Percentiles rank a stretch among this genome's conserved stretches.
Evolutionary conservation across 148 eudicot genomes (phyloP).

Genomic region (Rhododendron williamsianum): DNA sequence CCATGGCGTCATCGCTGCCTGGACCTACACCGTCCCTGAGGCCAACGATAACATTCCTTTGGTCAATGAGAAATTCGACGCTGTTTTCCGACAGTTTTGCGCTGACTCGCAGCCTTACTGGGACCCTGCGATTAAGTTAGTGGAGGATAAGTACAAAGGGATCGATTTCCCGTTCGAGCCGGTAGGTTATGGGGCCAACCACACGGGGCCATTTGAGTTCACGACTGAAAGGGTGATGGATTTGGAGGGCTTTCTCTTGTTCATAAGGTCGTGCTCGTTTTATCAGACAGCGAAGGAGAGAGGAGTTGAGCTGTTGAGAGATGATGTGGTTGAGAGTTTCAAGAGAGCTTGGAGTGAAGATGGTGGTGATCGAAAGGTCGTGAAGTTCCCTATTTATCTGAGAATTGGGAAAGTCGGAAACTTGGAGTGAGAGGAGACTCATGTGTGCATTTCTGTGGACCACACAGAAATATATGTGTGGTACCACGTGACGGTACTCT

Average conservation of each 20-base stretch:
- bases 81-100: conserved; percentile 39
- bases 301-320: conserved; percentile 62
- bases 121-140: conserved; percentile 40
- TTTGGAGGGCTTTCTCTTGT: conserved; percentile 49
- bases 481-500: too few species aligned
- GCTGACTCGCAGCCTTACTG: conserved; percentile 33
- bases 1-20: conserved; percentile 67
- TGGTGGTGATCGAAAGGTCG: conserved; percentile 36
- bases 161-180: too few species aligned
- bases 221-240: conserved; percentile 30
- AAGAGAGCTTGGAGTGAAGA: conserved; percentile 58
- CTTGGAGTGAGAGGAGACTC: neutral
- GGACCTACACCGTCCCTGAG: conserved; percentile 71
- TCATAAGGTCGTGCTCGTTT: conserved; percentile 68
- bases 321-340: conserved; percentile 48
- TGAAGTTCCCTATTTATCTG: conserved; percentile 48
- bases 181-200: too few species aligned
- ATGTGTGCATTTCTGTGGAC: neutral
- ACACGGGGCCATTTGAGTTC: too few species aligned
- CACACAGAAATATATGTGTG: too few species aligned
- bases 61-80: conserved; percentile 34
- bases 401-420: conserved; percentile 66
- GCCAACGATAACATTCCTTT: conserved; percentile 11
- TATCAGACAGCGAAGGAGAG: conserved; percentile 66
- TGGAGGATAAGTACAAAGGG: conserved; percentile 39